A percentile compares a stretch with the other conserved stretches of the same genome.
Conservation (phyloP, 331 rosid species). For the Quercus lobata region DNA sequence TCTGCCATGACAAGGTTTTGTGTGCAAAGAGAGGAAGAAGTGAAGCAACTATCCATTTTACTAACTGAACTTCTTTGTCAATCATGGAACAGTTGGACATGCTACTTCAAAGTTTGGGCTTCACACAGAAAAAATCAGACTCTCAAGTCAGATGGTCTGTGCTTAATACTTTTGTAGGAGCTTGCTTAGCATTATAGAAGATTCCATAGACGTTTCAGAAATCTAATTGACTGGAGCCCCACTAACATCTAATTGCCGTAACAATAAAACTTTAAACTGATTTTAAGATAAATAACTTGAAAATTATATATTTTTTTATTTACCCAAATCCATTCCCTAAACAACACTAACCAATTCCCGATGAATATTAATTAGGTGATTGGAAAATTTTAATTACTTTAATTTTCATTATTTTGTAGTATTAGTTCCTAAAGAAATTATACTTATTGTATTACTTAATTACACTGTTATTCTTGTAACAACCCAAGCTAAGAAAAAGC, state of each 20-base stretch:
- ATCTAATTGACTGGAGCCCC: constrained; percentile 18
- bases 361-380: no score
- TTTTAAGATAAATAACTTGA: no score
- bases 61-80: constrained; percentile 13
- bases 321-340: no score
- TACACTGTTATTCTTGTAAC: no score
- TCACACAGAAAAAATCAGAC: constrained; percentile 88
- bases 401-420: no score
- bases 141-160: constrained; percentile 95
- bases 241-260: background rate
- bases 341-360: no score
- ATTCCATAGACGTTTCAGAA: constrained; percentile 44
- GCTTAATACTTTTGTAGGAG: constrained; percentile 68
- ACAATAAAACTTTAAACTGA: no score
- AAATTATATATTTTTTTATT: no score
- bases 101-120: constrained; percentile 65
- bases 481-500: no score
- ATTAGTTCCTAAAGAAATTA: no score
- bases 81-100: constrained; percentile 50
- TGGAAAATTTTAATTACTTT: no score
- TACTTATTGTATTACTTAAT: no score
- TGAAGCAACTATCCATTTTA: background rate
- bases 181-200: constrained; percentile 71
- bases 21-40: background rate
- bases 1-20: background rate